Percentiles rank a stretch among this genome's conserved stretches.
phyloP scores from a whole-genome alignment of 2,329 filamentous ascomycete species.

The Apiospora kogelbergensis region DNA sequence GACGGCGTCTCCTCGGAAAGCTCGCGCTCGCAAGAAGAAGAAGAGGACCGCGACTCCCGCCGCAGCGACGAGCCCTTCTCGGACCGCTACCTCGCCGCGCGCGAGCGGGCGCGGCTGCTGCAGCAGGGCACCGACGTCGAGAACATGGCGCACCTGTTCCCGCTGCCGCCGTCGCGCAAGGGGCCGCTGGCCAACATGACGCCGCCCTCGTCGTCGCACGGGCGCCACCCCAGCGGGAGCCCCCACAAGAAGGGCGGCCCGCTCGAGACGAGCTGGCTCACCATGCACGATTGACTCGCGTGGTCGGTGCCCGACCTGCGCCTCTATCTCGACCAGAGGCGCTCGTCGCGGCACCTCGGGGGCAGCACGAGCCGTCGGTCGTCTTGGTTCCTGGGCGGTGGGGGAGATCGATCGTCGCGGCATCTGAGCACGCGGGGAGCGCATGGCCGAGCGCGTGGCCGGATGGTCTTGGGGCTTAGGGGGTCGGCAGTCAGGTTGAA shows the following conservation, averaged over 20 bases:
- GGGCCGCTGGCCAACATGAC: background rate
- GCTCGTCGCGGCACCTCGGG: background rate
- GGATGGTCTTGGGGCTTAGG: background rate
- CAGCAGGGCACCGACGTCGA: background rate
- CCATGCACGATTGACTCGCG: background rate
- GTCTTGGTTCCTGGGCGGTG: background rate
- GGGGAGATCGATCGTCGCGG: background rate
- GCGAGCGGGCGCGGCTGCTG: background rate
- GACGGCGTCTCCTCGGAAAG: background rate
- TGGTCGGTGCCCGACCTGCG: slow-evolving; percentile 5
- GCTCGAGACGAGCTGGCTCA: background rate
- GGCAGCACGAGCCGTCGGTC: background rate
- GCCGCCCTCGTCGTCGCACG: background rate
- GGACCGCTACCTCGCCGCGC: background rate
- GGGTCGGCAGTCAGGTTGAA: background rate
- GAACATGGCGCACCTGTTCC: background rate
- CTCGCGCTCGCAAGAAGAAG: background rate
- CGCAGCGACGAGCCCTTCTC: slow-evolving; percentile 4
- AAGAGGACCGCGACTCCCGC: background rate
- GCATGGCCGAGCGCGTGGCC: background rate
- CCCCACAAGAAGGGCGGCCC: background rate
- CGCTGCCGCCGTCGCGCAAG: background rate
- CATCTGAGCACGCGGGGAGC: background rate
- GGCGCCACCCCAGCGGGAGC: background rate
- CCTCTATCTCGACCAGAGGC: background rate